Conservation (phyloP, 1,139 yeast species). For the Ashbya aceris region DNA sequence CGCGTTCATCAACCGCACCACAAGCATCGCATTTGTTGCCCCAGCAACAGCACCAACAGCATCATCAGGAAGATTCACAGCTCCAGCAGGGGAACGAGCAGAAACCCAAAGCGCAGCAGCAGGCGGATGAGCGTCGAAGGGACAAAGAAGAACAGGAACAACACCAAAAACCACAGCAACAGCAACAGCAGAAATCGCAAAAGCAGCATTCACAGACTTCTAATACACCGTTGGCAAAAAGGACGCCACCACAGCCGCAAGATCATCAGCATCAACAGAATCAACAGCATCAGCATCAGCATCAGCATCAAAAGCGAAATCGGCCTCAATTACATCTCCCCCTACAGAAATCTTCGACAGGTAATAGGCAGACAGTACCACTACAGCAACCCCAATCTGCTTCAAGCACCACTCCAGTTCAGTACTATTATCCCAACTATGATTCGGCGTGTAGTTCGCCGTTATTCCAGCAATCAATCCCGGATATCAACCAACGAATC, state of each 20-base stretch:
- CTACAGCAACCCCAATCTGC: neutral
- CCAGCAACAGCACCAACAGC: neutral
- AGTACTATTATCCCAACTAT: neutral
- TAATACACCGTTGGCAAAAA: neutral
- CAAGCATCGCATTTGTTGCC: neutral
- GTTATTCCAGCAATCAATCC: slow-evolving; percentile 6
- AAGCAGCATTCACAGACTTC: neutral
- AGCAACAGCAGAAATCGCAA: neutral
- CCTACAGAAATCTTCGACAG: neutral
- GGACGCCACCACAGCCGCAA: neutral
- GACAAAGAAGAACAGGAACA: too few relatives aligned
- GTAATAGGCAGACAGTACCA: neutral
- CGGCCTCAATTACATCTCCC: neutral
- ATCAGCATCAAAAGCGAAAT: neutral
- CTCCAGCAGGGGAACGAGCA: neutral
- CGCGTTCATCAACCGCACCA: neutral
- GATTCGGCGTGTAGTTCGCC: neutral
- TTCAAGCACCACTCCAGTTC: neutral
- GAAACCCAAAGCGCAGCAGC: neutral
- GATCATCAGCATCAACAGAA: neutral
- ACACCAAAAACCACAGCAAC: too few relatives aligned
- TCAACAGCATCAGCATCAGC: slow-evolving; percentile 1
- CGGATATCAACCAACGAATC: slow-evolving; percentile 6
- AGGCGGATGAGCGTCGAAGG: too few relatives aligned
- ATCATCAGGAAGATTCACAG: neutral